phyloP scores from a whole-genome alignment of 257 asterid species.

The Primulina tabacum region DNA sequence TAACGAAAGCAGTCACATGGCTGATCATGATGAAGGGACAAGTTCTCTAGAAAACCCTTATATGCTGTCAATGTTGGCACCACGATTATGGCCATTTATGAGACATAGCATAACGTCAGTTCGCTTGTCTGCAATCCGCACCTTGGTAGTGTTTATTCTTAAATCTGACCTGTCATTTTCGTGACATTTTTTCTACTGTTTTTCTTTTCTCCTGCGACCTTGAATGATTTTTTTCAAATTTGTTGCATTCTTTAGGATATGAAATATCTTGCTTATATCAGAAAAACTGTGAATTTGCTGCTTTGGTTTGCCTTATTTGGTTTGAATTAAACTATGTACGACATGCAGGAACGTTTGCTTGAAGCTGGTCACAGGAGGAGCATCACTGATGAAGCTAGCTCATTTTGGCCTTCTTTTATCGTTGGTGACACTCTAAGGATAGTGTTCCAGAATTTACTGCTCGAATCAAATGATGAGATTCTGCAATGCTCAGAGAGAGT shows the following conservation, averaged over 20 bases:
- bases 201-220: constrained; percentile 14
- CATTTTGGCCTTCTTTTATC: constrained; percentile 96
- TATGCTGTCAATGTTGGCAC: constrained; percentile 83
- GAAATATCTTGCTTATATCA: not conserved
- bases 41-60: constrained; percentile 71
- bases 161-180: constrained; percentile 11
- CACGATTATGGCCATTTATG: constrained; percentile 99
- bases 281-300: constrained; percentile 18
- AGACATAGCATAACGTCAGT: constrained; percentile 96
- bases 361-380: constrained; percentile 84
- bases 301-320: constrained; percentile 7
- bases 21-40: constrained; percentile 62
- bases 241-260: constrained; percentile 2
- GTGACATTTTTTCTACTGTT: constrained; percentile 2
- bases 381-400: constrained; percentile 53
- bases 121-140: constrained; percentile 94
- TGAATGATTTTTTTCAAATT: not conserved
- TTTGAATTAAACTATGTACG: constrained; percentile 16
- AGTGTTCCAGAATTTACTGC: constrained; percentile 95
- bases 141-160: constrained; percentile 60
- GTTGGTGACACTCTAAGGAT: constrained; percentile 95
- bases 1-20: constrained; percentile 55
- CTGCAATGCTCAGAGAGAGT: constrained; percentile 88
- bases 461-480: constrained; percentile 90
- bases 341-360: constrained; percentile 91